A percentile compares a stretch with the other conserved stretches of the same genome.
Conservation (phyloP, 495 filamentous ascomycete species). For the Hypoxylon rickii region DNA sequence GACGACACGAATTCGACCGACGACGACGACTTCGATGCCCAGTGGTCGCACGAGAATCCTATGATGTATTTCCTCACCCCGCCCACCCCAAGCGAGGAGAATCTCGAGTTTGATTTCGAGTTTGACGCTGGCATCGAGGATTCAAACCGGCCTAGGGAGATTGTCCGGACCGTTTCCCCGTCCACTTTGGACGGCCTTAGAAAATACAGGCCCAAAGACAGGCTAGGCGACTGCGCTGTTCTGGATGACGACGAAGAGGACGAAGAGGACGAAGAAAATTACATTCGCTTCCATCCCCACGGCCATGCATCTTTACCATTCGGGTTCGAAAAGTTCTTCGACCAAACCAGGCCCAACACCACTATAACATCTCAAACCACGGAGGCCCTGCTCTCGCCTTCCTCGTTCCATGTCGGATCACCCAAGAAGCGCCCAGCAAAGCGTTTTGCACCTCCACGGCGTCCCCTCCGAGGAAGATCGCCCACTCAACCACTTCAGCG, state of each 20-base stretch:
- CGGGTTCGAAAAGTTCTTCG: constrained; percentile 36
- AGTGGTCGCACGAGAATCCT: constrained; percentile 49
- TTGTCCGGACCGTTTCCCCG: constrained; percentile 53
- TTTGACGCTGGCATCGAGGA: constrained; percentile 59
- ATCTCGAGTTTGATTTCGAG: constrained; percentile 49
- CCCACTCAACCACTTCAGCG: constrained; percentile 34
- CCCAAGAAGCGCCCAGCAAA: constrained; percentile 24
- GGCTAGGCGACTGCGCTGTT: constrained; percentile 42
- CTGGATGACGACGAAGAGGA: constrained; percentile 39
- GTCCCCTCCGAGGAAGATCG: constrained; percentile 27
- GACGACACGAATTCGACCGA: constrained; percentile 44
- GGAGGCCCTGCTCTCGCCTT: constrained; percentile 36
- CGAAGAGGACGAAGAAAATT: constrained; percentile 44
- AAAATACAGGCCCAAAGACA: constrained; percentile 41
- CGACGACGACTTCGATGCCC: constrained; percentile 44
- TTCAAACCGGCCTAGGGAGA: constrained; percentile 43
- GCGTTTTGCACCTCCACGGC: constrained; percentile 32
- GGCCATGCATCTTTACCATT: constrained; percentile 37
- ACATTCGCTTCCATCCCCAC: constrained; percentile 44
- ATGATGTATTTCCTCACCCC: constrained; percentile 57
- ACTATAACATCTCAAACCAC: constrained; percentile 33
- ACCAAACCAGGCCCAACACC: constrained; percentile 28
- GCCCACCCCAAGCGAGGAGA: constrained; percentile 39
- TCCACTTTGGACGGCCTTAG: constrained; percentile 52
- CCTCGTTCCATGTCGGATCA: constrained; percentile 36